Evolutionary conservation across 768 basidiomycete species (phyloP).

Genomic region (Daedalea quercina): DNA sequence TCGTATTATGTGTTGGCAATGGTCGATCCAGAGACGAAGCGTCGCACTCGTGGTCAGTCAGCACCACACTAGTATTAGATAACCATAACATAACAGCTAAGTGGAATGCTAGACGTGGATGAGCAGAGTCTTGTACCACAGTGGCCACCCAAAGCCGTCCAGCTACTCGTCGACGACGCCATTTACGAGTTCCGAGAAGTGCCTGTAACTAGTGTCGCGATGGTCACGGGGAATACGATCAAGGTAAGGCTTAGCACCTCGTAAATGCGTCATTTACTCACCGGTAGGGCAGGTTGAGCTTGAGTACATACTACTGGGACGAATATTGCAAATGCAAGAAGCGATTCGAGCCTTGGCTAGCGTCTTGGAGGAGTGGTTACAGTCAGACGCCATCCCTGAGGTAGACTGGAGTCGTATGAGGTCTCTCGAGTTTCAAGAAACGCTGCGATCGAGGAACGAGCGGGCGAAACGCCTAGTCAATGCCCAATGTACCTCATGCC

Average conservation of each 20-base stretch:
- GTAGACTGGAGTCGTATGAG: conserved; percentile 78
- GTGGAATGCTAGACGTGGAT: conserved; percentile 48
- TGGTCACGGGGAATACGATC: conserved; percentile 63
- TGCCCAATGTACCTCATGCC: conserved; percentile 51
- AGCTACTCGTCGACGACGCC: conserved; percentile 40
- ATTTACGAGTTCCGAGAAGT: conserved; percentile 65
- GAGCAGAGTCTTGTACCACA: conserved; percentile 54
- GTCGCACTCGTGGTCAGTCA: conserved; percentile 41
- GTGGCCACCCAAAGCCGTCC: conserved; percentile 63
- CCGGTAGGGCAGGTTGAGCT: conserved; percentile 55
- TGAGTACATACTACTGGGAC: conserved; percentile 56
- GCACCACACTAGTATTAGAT: not conserved
- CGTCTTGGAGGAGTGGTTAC: conserved; percentile 52
- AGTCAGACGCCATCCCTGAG: conserved; percentile 50
- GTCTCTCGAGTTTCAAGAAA: conserved; percentile 88
- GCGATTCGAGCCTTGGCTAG: conserved; percentile 42
- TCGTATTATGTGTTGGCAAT: conserved; percentile 68
- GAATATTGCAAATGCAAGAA: conserved; percentile 55
- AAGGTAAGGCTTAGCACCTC: conserved; percentile 43
- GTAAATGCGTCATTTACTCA: not conserved
- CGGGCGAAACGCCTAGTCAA: conserved; percentile 36
- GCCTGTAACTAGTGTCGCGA: conserved; percentile 63
- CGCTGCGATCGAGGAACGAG: conserved; percentile 51
- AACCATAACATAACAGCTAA: not conserved
- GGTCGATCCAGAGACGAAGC: conserved; percentile 58